phyloP scores from a whole-genome alignment of 306 rosid species.

The Mimosa pudica region DNA sequence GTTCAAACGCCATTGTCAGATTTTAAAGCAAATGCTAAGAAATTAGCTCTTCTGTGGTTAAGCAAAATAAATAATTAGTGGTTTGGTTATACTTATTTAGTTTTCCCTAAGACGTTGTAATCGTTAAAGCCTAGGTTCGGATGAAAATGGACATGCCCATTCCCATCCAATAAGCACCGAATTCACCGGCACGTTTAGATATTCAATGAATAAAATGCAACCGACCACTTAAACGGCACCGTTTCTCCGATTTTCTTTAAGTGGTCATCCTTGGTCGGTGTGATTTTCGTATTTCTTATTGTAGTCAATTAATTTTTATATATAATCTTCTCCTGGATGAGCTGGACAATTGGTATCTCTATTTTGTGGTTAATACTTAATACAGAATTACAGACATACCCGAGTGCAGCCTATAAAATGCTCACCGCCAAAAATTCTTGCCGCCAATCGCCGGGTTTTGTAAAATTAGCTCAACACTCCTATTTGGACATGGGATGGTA shows the following conservation, averaged over 20 bases:
- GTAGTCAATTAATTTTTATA: too few species aligned
- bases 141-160: not conserved
- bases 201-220: not conserved
- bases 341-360: not conserved
- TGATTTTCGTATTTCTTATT: not conserved
- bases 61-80: not conserved
- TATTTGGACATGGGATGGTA: not conserved
- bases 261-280: not conserved
- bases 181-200: not conserved
- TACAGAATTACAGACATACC: too few species aligned
- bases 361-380: conserved; percentile 36
- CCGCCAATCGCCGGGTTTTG: not conserved
- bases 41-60: not conserved
- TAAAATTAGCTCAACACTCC: not conserved
- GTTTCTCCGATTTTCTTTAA: not conserved
- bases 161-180: not conserved
- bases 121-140: not conserved
- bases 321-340: not conserved
- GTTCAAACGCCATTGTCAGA: not conserved
- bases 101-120: not conserved
- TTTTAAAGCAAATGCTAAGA: not conserved
- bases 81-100: too few species aligned
- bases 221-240: not conserved
- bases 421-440: not conserved
- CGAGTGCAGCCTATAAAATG: too few species aligned